These are phyloP conservation scores for Pseudomonodictys pantanalensis DNA, from an alignment of 495 filamentous ascomycete genomes.

Conservation along the genomic window DNA sequence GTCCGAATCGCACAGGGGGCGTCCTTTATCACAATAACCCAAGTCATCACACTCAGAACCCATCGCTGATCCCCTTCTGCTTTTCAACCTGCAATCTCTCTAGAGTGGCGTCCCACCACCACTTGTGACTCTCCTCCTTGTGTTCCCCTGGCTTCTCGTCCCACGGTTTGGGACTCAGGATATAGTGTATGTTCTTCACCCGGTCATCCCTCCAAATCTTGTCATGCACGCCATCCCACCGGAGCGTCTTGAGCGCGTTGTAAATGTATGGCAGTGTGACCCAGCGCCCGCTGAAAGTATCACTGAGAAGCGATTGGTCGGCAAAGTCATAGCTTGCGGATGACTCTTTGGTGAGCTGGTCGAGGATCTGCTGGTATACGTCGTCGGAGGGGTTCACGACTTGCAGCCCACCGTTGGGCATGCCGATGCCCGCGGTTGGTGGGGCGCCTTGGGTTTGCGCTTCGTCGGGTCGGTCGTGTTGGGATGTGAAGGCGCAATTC, in stretches of 20 bases:
- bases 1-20: background rate
- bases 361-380: constrained; percentile 56
- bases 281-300: constrained; percentile 67
- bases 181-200: constrained; percentile 79
- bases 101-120: constrained; percentile 63
- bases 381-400: constrained; percentile 63
- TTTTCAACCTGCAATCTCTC: constrained; percentile 54
- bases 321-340: constrained; percentile 64
- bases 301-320: constrained; percentile 69
- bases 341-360: constrained; percentile 46
- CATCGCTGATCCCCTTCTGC: constrained; percentile 43
- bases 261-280: constrained; percentile 72
- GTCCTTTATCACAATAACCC: background rate
- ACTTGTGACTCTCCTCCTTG: constrained; percentile 56
- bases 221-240: constrained; percentile 64
- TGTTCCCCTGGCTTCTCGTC: constrained; percentile 55
- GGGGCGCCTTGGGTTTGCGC: constrained; percentile 58
- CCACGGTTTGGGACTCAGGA: constrained; percentile 81
- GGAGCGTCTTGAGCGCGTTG: constrained; percentile 78
- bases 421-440: constrained; percentile 55
- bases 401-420: constrained; percentile 71
- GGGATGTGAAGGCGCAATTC: constrained; percentile 73
- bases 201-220: constrained; percentile 71
- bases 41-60: constrained; percentile 33
- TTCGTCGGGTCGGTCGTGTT: constrained; percentile 55